Evolutionary conservation across 2,329 filamentous ascomycete genomes (phyloP).

Genomic region (Amauroascus verrucosus): DNA sequence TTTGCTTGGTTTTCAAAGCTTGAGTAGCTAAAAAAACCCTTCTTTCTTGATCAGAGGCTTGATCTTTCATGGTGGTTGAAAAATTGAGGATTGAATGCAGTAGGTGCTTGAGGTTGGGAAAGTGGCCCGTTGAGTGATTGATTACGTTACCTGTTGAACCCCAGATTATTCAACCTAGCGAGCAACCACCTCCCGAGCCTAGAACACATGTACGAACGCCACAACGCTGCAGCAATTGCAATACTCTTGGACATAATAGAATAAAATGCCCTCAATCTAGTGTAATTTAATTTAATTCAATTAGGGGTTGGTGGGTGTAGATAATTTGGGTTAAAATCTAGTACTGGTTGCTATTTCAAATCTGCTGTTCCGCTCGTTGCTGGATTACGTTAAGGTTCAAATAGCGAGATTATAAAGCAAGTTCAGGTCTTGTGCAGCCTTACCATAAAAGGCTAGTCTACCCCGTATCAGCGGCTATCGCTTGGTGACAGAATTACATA

Average conservation of each 20-base stretch:
- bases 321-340: constrained; percentile 2
- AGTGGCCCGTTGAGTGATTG: too few species aligned
- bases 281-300: constrained; percentile 5
- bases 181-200: too few species aligned
- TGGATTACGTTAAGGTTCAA: constrained; percentile 2
- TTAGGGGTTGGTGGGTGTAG: neutral
- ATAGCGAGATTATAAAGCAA: too few species aligned
- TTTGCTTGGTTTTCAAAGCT: neutral
- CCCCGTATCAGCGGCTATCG: neutral
- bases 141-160: too few species aligned
- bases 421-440: neutral
- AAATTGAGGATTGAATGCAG: too few species aligned
- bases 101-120: too few species aligned
- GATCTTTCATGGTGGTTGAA: too few species aligned
- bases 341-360: neutral
- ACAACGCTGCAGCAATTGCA: constrained; percentile 1
- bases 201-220: neutral
- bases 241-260: neutral
- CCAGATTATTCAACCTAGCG: too few species aligned
- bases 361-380: neutral
- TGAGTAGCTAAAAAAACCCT: neutral
- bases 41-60: neutral
- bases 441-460: neutral
- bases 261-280: neutral
- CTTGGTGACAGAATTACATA: neutral